Base-by-base conservation (phyloP, 345 rosid species). In the Dimocarpus longan region DNA sequence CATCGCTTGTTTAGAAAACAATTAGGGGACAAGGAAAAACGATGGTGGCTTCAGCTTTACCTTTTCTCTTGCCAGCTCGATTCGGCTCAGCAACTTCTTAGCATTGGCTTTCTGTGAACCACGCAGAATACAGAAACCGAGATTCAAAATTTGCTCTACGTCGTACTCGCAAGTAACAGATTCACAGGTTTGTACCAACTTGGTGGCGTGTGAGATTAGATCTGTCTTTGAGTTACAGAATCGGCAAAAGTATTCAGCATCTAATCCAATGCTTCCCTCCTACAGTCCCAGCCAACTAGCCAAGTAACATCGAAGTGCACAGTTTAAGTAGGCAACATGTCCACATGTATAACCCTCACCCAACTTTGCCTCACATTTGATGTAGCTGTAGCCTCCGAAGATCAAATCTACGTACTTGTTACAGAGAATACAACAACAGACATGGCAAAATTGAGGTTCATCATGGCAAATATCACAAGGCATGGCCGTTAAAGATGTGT, bases 221-320 rank as follows among this genome's bases (percentile, higher is more conserved):
- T 84, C 91, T 68, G 82, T 89, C 78, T 81, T 90, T 11, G 89
- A 83, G 48, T 95, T 98, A 85, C 98, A 95, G 68, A 94, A 89
- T 50, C 97, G 88, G 70, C 98, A 93, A 67, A 81, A 90, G 80
- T 92, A 92, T 85, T 93, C 98, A 40, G 93, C 94, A 88, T 92
- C 94, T 84, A 95, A 84, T 22, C 93, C 93, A 18, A 95, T 90
- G 77, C 86, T 87, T 80, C 98, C 98, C 99, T 78, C 95, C 96
- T 64, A 92, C 79, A 19, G 91, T 90, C 65, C 97, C 99, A 85
- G 98, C 97, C 94, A 91, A 82, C 97, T 98, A 85, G 98, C 97
- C 94, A 91, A 82, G 83, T 89, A 93, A 71, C 91, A 84, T 24
- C 89, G 90, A 75, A 92, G 92, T 79, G 95, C 98, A 83, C 98